phyloP scores from a whole-genome alignment of 2,329 filamentous ascomycete species.

The Fusarium concolor region DNA sequence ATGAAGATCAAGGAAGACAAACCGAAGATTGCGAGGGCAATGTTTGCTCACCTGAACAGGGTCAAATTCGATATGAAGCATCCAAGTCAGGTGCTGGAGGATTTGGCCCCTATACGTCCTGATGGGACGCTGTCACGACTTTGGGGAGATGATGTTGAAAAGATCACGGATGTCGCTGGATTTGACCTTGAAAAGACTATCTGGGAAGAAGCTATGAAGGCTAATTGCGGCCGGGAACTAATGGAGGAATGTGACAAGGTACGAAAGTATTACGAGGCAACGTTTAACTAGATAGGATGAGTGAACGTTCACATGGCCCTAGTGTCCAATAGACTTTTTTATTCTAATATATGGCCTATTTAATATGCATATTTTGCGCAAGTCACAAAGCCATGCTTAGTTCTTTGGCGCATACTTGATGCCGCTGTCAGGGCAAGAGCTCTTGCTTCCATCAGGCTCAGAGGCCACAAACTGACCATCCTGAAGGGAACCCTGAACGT shows the following conservation, averaged over 20 bases:
- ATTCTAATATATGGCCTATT: neutral
- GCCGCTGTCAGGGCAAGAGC: slow-evolving; percentile 64
- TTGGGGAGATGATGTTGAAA: slow-evolving; percentile 33
- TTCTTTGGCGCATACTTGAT: slow-evolving; percentile 48
- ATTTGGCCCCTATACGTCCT: slow-evolving; percentile 15
- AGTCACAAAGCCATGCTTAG: neutral
- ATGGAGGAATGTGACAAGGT: slow-evolving; percentile 41
- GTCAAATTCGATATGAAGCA: slow-evolving; percentile 40
- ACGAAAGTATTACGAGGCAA: slow-evolving; percentile 36
- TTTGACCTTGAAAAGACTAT: slow-evolving; percentile 43
- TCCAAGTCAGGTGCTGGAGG: slow-evolving; percentile 15
- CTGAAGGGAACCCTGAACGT: slow-evolving; percentile 68
- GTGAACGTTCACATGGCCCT: neutral
- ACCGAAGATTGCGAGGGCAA: slow-evolving; percentile 23
- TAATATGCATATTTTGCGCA: neutral
- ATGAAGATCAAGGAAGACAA: neutral
- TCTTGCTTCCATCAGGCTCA: slow-evolving; percentile 64
- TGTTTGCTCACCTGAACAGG: slow-evolving; percentile 44
- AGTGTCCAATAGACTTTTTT: neutral
- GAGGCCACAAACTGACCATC: slow-evolving; percentile 70
- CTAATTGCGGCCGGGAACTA: slow-evolving; percentile 30
- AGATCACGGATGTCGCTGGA: slow-evolving; percentile 28
- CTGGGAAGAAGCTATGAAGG: slow-evolving; percentile 42
- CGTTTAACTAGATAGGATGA: slow-evolving; percentile 35
- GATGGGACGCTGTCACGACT: slow-evolving; percentile 26